phyloP scores from a whole-genome alignment of 352 stramenopile species.

The Phytophthora pistaciae region DNA sequence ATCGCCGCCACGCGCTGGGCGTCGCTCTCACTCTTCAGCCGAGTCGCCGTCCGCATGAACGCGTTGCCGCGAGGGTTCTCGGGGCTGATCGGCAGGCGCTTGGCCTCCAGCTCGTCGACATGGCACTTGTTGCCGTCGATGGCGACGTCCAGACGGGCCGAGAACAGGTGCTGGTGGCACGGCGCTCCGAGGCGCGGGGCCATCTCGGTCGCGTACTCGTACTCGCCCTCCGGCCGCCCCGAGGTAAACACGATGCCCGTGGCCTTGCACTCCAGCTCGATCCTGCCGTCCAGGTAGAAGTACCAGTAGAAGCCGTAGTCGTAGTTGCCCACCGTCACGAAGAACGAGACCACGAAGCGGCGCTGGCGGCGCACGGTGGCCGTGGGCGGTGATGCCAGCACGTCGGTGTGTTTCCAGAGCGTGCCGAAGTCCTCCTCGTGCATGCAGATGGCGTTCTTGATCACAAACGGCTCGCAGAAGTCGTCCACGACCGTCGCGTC shows the following conservation, averaged over 20 bases:
- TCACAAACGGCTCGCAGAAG: conserved; percentile 40
- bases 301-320: too few relatives aligned
- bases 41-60: conserved; percentile 59
- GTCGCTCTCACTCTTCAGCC: conserved; percentile 57
- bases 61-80: conserved; percentile 71
- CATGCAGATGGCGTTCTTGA: conserved; percentile 46
- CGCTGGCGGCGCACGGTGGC: conserved; percentile 64
- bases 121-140: conserved; percentile 70
- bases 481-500: conserved; percentile 39
- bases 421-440: conserved; percentile 42
- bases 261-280: too few relatives aligned
- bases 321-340: too few relatives aligned
- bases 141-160: conserved; percentile 76
- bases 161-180: conserved; percentile 87
- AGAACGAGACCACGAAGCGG: conserved; percentile 86
- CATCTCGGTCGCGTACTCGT: conserved; percentile 56
- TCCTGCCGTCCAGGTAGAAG: too few relatives aligned
- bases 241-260: conserved; percentile 87
- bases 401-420: conserved; percentile 80
- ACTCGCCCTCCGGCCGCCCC: conserved; percentile 64
- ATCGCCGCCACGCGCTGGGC: conserved; percentile 56
- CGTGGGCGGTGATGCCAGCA: conserved; percentile 32
- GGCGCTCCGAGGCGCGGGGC: conserved; percentile 71
- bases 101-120: conserved; percentile 69
- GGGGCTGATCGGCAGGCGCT: conserved; percentile 47